A percentile compares a stretch with the other conserved stretches of the same genome.
Conservation (phyloP, 371 early-diverging fungal genomes). For the Mucor mucedo region DNA sequence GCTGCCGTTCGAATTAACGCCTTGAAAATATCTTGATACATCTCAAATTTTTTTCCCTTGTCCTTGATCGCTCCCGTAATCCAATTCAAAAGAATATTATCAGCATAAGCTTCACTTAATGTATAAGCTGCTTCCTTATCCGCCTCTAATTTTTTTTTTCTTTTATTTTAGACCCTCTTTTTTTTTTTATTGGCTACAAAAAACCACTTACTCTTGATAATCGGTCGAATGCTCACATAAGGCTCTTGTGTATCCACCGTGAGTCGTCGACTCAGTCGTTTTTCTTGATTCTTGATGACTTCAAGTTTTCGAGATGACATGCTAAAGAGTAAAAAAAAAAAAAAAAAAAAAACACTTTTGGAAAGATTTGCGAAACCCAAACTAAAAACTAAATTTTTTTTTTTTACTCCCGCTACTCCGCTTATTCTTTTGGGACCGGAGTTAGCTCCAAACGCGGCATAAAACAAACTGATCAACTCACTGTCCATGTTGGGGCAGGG, state of each 20-base stretch:
- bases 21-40: conserved; percentile 32
- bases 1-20: conserved; percentile 28
- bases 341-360: no score
- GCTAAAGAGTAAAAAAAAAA: no score
- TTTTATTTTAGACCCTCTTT: no score
- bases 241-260: conserved; percentile 31
- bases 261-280: conserved; percentile 25
- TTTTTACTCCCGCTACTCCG: no score
- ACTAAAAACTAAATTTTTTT: no score
- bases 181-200: no score
- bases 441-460: no score
- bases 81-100: conserved; percentile 26
- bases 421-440: no score
- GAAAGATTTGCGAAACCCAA: no score
- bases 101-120: conserved; percentile 30
- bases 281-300: conserved; percentile 24
- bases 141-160: conserved; percentile 28
- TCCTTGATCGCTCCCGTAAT: conserved; percentile 26
- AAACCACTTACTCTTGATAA: conserved; percentile 39
- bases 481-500: no score
- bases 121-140: conserved; percentile 38
- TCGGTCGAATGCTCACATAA: conserved; percentile 27
- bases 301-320: not conserved
- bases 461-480: no score
- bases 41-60: conserved; percentile 11